phyloP scores from a whole-genome alignment of 306 rosid species.

The Cicer chorassanicum region DNA sequence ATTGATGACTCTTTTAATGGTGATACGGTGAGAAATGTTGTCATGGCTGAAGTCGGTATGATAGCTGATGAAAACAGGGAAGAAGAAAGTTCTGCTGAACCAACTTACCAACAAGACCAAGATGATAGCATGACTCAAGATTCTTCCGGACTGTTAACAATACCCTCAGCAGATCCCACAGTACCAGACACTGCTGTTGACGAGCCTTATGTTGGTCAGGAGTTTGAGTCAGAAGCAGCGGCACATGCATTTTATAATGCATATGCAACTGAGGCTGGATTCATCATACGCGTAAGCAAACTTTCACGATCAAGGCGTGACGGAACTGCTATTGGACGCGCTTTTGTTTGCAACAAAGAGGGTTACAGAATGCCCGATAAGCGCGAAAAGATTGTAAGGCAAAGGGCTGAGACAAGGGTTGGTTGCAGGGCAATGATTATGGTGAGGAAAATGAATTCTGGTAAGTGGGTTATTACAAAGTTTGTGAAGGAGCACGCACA shows the following conservation, averaged over 20 bases:
- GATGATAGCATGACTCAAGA: constrained; percentile 58
- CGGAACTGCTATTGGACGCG: constrained; percentile 92
- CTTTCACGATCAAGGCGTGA: constrained; percentile 96
- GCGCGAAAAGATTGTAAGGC: constrained; percentile 94
- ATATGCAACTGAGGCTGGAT: constrained; percentile 82
- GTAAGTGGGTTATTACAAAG: constrained; percentile 88
- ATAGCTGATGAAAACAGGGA: constrained; percentile 65
- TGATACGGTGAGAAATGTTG: constrained; percentile 58
- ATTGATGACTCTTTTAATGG: constrained; percentile 62
- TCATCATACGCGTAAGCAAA: constrained; percentile 91
- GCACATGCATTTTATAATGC: constrained; percentile 94
- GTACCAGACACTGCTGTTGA: constrained; percentile 57
- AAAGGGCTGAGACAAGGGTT: constrained; percentile 95
- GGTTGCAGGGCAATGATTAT: constrained; percentile 96
- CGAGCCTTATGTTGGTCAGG: constrained; percentile 93
- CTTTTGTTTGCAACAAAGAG: constrained; percentile 97
- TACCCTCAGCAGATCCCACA: constrained; percentile 59
- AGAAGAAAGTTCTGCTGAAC: constrained; percentile 69
- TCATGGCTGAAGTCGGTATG: constrained; percentile 50
- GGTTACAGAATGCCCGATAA: constrained; percentile 95
- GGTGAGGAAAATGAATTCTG: constrained; percentile 84
- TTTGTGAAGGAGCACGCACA: constrained; percentile 90
- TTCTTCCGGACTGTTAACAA: constrained; percentile 56
- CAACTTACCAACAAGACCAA: constrained; percentile 56
- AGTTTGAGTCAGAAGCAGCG: constrained; percentile 87